Evolutionary conservation across 495 filamentous ascomycete genomes (phyloP), one percentile per base, ranked within the genome.

Genomic region (Bryoglossum gracile): DNA sequence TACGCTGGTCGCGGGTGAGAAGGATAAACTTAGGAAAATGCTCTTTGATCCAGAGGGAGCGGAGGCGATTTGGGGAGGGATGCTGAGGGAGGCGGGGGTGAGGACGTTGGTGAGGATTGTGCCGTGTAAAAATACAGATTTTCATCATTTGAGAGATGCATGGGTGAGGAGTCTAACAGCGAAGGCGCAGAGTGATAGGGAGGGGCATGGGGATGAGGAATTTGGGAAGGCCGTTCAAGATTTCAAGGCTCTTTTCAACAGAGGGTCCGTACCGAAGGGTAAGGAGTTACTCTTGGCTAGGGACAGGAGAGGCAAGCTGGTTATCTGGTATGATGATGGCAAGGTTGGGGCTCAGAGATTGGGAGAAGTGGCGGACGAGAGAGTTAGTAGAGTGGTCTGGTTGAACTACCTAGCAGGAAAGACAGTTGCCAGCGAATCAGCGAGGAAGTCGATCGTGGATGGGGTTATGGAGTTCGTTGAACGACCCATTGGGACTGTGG

Each of bases 401-500:
- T 66, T 95, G 62, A 83, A 86, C 48, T 98, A 95, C 66, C 65
- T 98, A 28, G 88, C 80, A 16, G 94, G 90, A 6, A 84, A 83
- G 65, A 86, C 80, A 48, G 88, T 95, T 8, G 87, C 89, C 3
- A 94, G 87, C 59, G 88, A 94, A 56, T 74, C 75, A 4, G 85
- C 88, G 22, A 74, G 92, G 52, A 72, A 78, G 70, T 89, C 76
- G 46, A 81, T 98, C 46, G 84, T 95, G 3, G 83, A 95, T 32
- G 92, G 92, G 0, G 71, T 94, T 43, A 82, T 95, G 76, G 81
- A 78, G 47, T 79, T 96, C 68, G 90, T 91, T 13, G 87, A 90
- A 69, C 66, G 92, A 56, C 92, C 92, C 0, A 76, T 94, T 37
- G 91, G 90, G 6, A 94, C 88, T 0, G 79, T 95, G 6, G 83